Evolutionary conservation across 768 basidiomycete species (phyloP), one percentile per base, ranked within the genome.

Genomic region (Fomitopsis pulvina): DNA sequence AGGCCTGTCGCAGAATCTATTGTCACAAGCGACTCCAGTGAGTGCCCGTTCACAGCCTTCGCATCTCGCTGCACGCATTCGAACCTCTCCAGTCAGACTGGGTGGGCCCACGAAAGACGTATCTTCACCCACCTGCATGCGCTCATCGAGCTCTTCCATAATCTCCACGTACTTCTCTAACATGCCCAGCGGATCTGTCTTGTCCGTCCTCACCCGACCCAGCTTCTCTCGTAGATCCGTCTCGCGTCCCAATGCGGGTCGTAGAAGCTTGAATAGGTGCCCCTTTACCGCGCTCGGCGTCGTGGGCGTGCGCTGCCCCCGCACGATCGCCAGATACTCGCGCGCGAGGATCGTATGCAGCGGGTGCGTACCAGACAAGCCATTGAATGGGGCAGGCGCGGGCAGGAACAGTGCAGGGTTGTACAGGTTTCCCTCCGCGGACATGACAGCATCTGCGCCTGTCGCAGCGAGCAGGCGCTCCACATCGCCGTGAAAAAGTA

Each of bases 381-480:
- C 30, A 22, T 37, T n/a, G 22, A 48, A 25, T 16, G 48, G 47
- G 1, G 52, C 40, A 1, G 53, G 51, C 5, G 61, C 52, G 18
- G 57, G 50, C n/a, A 68, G 66, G 57, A 90, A 97, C 11, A 97
- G 62, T 0, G 92, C 83, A 0, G 90, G 86, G 60, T 99, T 97
- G 64, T 96, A 96, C 0, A 99, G 72, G 54, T 94, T 85, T 0
- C 91, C 94, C 69, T 96, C 96, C 1, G 94, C 96, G 38, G 82
- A 85, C 93, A 97, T 96, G 51, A 98, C 83, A 0, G 82, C 95
- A 60, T 96, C 92, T 5, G 82, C 86, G 12, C 92, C 91, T 0
- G 96, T 99, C 43, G 79, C 78, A 21, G 78, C 76, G 27, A 99
- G 69, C 65, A 93, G 97, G 10, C 72, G 70, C 45, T 76, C 74